phyloP scores from a whole-genome alignment of 148 eudicot genomes.

The Tetragonia tetragonoides region DNA sequence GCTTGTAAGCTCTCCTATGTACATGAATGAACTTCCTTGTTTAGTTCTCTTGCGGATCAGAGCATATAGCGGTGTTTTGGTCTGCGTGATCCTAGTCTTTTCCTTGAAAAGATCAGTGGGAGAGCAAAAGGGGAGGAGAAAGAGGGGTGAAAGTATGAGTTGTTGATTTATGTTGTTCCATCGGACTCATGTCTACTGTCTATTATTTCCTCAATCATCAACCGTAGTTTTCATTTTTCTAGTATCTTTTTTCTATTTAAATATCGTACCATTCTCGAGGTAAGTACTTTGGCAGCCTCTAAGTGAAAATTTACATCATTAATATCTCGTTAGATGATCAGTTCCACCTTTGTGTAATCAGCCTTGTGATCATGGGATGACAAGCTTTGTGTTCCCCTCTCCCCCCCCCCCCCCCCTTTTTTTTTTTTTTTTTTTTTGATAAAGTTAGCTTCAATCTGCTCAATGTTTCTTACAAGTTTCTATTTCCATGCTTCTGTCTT shows the following conservation, averaged over 20 bases:
- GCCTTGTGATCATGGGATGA: conserved; percentile 11
- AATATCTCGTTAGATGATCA: not conserved
- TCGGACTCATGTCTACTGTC: not conserved
- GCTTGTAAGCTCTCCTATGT: no score
- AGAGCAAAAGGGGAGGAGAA: not conserved
- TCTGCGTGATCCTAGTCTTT: no score
- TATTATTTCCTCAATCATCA: not conserved
- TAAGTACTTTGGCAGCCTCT: not conserved
- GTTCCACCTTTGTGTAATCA: not conserved
- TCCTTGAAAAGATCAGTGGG: no score
- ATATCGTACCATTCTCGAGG: not conserved
- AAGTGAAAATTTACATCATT: not conserved
- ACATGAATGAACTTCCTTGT: no score
- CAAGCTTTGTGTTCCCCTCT: not conserved
- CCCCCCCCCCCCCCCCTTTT: no score
- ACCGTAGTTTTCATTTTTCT: not conserved
- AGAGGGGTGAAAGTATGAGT: not conserved
- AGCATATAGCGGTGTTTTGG: no score
- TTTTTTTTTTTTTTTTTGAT: not conserved
- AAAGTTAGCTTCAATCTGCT: not conserved
- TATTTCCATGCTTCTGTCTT: conserved; percentile 24
- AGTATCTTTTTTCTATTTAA: no score
- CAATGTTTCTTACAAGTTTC: conserved; percentile 8
- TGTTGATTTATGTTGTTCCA: not conserved
- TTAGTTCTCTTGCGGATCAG: no score